Evolutionary conservation across 306 rosid species (phyloP).

Genomic region (Citrullus mucosospermus): DNA sequence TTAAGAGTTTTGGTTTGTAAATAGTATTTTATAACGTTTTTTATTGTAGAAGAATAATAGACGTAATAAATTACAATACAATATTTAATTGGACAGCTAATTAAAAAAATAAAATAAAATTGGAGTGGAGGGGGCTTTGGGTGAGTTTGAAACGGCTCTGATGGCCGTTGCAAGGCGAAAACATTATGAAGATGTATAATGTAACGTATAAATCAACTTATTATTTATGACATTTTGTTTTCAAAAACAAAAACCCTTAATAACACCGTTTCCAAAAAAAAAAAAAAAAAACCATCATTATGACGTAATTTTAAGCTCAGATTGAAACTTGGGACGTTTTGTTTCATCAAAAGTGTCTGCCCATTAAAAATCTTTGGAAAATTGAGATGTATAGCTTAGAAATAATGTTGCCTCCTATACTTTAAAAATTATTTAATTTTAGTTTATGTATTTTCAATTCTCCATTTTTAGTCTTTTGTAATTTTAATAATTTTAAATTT

Average conservation of each 20-base stretch:
- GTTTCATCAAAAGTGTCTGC: background rate
- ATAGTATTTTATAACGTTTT: background rate
- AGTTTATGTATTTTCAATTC: no score
- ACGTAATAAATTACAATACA: background rate
- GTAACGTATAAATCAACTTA: background rate
- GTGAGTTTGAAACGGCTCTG: background rate
- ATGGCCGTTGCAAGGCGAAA: background rate
- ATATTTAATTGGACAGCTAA: background rate
- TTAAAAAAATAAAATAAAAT: background rate
- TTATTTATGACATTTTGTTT: no score
- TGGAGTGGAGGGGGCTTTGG: background rate
- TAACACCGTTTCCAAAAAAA: no score
- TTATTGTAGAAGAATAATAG: background rate
- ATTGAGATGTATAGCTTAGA: no score
- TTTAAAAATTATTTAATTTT: no score
- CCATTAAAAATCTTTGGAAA: background rate
- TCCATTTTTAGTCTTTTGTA: no score
- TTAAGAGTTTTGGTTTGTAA: background rate
- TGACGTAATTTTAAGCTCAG: background rate
- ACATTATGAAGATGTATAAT: background rate
- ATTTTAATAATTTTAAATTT: no score
- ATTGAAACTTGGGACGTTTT: background rate
- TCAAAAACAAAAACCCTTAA: no score
- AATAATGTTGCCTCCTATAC: no score
- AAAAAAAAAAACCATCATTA: background rate